Conservation (phyloP, 2,329 filamentous ascomycete species). For the Colletotrichum lupini region DNA sequence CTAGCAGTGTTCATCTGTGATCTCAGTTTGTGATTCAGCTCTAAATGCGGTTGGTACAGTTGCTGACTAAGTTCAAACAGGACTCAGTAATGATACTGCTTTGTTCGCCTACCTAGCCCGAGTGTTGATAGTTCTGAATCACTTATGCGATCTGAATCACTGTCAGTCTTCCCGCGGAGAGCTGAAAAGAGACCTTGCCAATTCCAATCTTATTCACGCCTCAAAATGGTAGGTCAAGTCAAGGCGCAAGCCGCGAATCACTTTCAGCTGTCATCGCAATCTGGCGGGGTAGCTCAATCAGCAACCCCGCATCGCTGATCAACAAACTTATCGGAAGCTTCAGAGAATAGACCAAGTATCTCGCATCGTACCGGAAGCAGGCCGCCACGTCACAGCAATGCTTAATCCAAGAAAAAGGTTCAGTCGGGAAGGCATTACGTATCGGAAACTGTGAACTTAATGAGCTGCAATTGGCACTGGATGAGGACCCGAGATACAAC, state of each 20-base stretch:
- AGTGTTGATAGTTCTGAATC: no score
- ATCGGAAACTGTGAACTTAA: background rate
- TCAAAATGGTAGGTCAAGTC: background rate
- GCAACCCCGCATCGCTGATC: background rate
- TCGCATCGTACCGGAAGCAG: background rate
- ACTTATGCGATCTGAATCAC: no score
- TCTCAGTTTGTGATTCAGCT: background rate
- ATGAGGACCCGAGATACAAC: background rate
- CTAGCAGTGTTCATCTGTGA: background rate
- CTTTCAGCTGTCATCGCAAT: background rate
- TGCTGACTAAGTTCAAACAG: background rate
- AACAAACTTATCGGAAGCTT: background rate
- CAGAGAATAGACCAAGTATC: background rate
- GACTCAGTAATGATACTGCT: background rate
- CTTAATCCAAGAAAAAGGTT: background rate
- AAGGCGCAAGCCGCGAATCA: background rate
- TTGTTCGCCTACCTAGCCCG: background rate
- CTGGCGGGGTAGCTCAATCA: background rate
- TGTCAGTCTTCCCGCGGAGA: background rate
- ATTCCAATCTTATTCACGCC: background rate
- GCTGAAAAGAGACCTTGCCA: background rate
- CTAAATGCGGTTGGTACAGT: background rate
- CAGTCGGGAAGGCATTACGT: background rate
- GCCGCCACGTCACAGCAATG: background rate
- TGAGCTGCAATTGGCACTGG: background rate